Base-by-base conservation (phyloP, 139 green algal species). In the Picochlorum sp. region DNA sequence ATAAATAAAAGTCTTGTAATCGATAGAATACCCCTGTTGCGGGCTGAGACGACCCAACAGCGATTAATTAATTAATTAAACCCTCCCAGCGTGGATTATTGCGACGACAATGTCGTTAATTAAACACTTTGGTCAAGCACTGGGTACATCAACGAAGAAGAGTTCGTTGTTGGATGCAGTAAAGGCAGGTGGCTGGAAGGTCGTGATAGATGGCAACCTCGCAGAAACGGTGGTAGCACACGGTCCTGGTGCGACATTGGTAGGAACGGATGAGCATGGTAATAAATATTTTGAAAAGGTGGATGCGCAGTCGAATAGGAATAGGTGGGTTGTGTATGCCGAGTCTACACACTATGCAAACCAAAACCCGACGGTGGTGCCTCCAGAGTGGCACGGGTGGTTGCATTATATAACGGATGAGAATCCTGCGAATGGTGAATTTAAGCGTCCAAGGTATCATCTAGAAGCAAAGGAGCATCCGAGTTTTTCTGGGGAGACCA, bases 371-470 rank as follows among this genome's bases (percentile, higher is more conserved):
- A 62, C 61, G 32, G 67, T 70, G 11, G 70, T 90, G 15, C 66
- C 74, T 32, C 65, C 83, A 37, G 83, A 90, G 61, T 90, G 83
- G 83, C 83, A 90, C 62, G 83, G 79, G 18, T 89, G 83, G 83
- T 64, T 89, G 59, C 78, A 89, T 69, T 62, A 73, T 63, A 81
- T 88, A 65, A 73, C 60, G 6, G 78, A 88, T 63, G 59, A 75
- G 13, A 78, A 69, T 47, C 76, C 80, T 10, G 20, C n/a, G 32
- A 78, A 75, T 38, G 47, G 5, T 9, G 18, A 21, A 13, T 54
- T 54, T 0, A 21, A 54, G 6, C n/a, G 16, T 24, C 47, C 61
- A 49, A 66, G 37, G 24, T 57, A 66, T 55, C n/a, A 24, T 23
- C 28, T 62, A 6, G 28, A 45, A 21, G 61, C 61, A 23, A 45